phyloP scores from a whole-genome alignment of 371 early-diverging fungal genomes.

The Saksenaea vasiformis region DNA sequence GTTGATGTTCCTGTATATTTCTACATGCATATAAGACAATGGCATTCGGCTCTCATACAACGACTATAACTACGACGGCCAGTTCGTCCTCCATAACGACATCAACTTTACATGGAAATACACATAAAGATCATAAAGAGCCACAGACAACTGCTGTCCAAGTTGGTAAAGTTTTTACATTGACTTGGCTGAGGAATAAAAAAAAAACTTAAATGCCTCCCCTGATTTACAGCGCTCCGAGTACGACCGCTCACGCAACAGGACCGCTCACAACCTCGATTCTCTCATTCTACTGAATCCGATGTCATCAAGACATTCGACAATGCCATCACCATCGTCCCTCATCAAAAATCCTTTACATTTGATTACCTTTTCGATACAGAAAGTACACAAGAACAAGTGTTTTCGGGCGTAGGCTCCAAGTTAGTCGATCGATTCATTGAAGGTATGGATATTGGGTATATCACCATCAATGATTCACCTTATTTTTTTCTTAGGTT shows the following conservation, averaged over 20 bases:
- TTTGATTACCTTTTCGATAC: conserved; percentile 80
- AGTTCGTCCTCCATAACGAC: conserved; percentile 4
- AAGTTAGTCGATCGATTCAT: conserved; percentile 83
- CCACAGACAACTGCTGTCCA: conserved; percentile 31
- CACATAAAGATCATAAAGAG: conserved; percentile 8
- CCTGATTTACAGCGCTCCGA: conserved; percentile 45
- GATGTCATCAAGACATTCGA: conserved; percentile 45
- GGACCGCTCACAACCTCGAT: conserved; percentile 50
- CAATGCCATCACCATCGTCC: conserved; percentile 45
- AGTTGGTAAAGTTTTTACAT: conserved; percentile 28
- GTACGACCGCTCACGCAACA: conserved; percentile 57
- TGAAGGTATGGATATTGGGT: conserved; percentile 67
- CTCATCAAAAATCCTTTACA: conserved; percentile 62
- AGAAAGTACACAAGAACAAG: conserved; percentile 68
- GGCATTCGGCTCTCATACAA: conserved; percentile 11
- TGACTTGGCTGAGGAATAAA: neutral
- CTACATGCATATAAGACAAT: conserved; percentile 16
- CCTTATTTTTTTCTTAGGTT: conserved; percentile 57
- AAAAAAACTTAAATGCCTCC: conserved; percentile 2
- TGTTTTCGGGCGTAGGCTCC: conserved; percentile 71
- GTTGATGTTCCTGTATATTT: conserved; percentile 3
- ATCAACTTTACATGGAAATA: conserved; percentile 1
- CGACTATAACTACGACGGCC: conserved; percentile 1
- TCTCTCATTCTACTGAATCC: conserved; percentile 41
- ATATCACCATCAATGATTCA: conserved; percentile 10